Evolutionary conservation across 495 filamentous ascomycete species (phyloP).

Genomic region (Xylaria palmicola): DNA sequence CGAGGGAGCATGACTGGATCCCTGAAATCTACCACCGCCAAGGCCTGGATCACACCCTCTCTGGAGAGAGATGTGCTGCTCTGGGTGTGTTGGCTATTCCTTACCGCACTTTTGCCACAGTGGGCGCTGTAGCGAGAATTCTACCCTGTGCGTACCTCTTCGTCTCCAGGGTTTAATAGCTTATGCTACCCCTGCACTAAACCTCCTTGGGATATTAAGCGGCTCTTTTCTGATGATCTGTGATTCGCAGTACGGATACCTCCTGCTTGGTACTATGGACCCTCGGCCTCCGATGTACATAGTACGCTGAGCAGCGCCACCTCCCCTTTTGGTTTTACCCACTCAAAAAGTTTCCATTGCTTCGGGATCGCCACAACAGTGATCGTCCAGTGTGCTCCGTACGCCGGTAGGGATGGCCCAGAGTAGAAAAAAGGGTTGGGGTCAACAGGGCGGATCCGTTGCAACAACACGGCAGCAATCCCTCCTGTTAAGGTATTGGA

Average conservation of each 20-base stretch:
- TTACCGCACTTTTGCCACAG: slow-evolving; percentile 1
- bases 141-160: neutral
- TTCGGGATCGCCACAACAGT: slow-evolving; percentile 13
- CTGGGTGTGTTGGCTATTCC: neutral
- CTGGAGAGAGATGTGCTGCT: too few relatives aligned
- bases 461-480: neutral
- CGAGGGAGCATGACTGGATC: too few relatives aligned
- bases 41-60: too few relatives aligned
- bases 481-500: too few relatives aligned
- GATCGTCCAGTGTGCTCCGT: slow-evolving; percentile 7
- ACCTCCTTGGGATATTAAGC: too few relatives aligned
- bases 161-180: too few relatives aligned
- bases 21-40: too few relatives aligned
- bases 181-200: too few relatives aligned
- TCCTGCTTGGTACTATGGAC: neutral
- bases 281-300: neutral
- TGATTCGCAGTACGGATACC: neutral
- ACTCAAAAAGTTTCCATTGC: slow-evolving; percentile 4
- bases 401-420: slow-evolving; percentile 7
- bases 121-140: neutral
- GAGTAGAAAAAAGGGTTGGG: neutral
- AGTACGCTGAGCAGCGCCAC: neutral
- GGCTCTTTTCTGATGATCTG: neutral
- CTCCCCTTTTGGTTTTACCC: neutral
- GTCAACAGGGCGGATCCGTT: neutral